A percentile compares a stretch with the other conserved stretches of the same genome.
These are phyloP conservation scores for Stagonosporopsis tanaceti DNA, from an alignment of 2,329 filamentous ascomycete genomes.

Conservation along the genomic window DNA sequence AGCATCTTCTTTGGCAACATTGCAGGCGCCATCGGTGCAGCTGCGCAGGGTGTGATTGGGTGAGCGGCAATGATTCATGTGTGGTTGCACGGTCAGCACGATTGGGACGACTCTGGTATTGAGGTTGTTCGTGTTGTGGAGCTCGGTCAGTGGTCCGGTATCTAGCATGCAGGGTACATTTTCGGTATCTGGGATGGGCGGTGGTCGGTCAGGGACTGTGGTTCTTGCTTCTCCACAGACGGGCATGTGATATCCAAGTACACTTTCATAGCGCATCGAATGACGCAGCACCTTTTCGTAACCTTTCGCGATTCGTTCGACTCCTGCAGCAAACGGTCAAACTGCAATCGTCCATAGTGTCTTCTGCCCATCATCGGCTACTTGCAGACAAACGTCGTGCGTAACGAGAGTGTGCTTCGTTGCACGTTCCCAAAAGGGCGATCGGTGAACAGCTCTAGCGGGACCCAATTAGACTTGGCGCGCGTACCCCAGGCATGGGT, in stretches of 20 bases:
- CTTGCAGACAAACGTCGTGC: not conserved
- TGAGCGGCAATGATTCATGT: conserved; percentile 11
- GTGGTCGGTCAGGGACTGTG: not conserved
- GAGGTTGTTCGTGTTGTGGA: not conserved
- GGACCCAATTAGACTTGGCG: conserved; percentile 6
- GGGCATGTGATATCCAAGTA: conserved; percentile 9
- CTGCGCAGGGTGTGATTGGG: conserved; percentile 44
- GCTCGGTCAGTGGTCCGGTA: conserved; percentile 20
- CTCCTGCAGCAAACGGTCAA: not conserved
- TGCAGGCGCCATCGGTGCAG: conserved; percentile 62
- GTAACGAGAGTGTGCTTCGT: not conserved
- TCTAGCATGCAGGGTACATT: conserved; percentile 2
- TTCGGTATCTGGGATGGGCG: not conserved
- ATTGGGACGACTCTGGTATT: not conserved
- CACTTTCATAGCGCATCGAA: not conserved
- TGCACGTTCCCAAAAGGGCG: conserved; percentile 13
- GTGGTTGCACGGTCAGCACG: not conserved
- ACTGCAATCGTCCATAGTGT: not conserved
- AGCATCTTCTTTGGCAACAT: conserved; percentile 80
- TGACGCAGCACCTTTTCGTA: not conserved
- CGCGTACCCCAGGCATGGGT: conserved; percentile 7
- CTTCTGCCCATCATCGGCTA: not conserved
- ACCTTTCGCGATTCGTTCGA: not conserved
- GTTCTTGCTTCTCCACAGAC: conserved; percentile 2
- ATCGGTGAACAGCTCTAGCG: conserved; percentile 15